A percentile compares a stretch with the other conserved stretches of the same genome.
These are phyloP conservation scores for Pleurotus tuber-regium DNA, from an alignment of 768 basidiomycete species.

Conservation along the genomic window DNA sequence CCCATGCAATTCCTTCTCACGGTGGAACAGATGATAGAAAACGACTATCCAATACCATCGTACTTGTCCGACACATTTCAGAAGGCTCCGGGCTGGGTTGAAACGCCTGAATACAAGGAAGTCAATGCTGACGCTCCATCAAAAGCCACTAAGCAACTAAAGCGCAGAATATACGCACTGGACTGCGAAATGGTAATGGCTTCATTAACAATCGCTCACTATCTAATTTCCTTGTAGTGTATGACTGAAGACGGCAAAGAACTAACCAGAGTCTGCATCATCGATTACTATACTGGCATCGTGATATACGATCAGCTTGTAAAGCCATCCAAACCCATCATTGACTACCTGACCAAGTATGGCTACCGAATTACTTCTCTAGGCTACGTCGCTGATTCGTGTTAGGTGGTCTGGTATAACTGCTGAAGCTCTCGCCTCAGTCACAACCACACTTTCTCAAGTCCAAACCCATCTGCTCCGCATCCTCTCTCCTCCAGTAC, in stretches of 20 bases:
- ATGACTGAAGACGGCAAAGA: conserved; percentile 88
- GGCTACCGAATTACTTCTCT: conserved; percentile 13
- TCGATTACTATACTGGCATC: conserved; percentile 70
- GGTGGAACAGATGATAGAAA: conserved; percentile 87
- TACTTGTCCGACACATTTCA: conserved; percentile 76
- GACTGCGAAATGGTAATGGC: conserved; percentile 95
- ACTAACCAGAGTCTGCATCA: conserved; percentile 79
- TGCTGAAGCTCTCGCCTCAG: conserved; percentile 57
- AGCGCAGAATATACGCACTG: conserved; percentile 77
- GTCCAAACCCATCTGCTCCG: conserved; percentile 72
- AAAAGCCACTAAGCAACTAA: conserved; percentile 23
- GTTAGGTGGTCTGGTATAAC: conserved; percentile 93
- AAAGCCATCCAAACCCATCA: conserved; percentile 79
- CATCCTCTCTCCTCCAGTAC: conserved; percentile 50
- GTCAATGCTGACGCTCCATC: not conserved
- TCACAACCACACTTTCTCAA: conserved; percentile 76
- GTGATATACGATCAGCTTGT: conserved; percentile 89
- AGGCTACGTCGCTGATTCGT: not conserved
- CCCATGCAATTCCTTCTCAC: conserved; percentile 74
- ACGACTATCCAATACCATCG: conserved; percentile 87
- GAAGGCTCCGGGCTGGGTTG: conserved; percentile 72
- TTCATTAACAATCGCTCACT: not conserved
- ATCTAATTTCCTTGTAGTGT: conserved; percentile 49
- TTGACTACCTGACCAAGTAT: conserved; percentile 91
- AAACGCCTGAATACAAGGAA: conserved; percentile 55